Percentiles rank a stretch among this genome's conserved stretches.
These are phyloP conservation scores for Alloteropsis semialata DNA, from an alignment of 176 grass and related monocot genomes.

Conservation along the genomic window DNA sequence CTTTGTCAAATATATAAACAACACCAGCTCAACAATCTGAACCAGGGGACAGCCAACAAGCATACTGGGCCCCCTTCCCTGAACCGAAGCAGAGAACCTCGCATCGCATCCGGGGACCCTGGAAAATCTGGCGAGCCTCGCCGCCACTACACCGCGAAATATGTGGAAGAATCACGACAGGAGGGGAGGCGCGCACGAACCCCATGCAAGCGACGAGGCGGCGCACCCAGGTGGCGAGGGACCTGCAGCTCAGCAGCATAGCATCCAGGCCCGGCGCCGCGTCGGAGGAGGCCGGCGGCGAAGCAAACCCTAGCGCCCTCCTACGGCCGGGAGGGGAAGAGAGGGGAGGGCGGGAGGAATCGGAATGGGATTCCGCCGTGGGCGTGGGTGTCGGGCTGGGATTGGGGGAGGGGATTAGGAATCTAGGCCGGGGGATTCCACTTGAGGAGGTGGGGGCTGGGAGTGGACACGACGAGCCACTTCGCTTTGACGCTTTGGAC, in stretches of 20 bases:
- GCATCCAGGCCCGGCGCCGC: slow-evolving; percentile 4
- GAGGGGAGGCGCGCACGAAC: slow-evolving; percentile 38
- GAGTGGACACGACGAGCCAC: not conserved
- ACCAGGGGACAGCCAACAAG: not conserved
- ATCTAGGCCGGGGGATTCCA: slow-evolving; percentile 16
- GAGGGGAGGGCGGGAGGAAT: not conserved
- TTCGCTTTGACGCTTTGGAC: not conserved
- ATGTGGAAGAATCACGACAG: not conserved
- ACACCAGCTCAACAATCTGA: not conserved
- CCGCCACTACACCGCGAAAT: not conserved
- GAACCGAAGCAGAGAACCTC: not conserved
- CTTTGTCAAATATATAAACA: not conserved
- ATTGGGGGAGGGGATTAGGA: slow-evolving; percentile 16
- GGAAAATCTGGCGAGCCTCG: not conserved
- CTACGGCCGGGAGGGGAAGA: not conserved
- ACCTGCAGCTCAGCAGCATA: slow-evolving; percentile 72
- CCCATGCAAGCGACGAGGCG: slow-evolving; percentile 87
- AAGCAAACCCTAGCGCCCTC: slow-evolving; percentile 30
- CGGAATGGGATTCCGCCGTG: slow-evolving; percentile 37
- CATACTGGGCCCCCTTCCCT: not conserved
- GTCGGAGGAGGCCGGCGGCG: not conserved
- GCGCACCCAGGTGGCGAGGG: slow-evolving; percentile 65
- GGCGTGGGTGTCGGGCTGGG: not conserved
- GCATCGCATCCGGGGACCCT: slow-evolving; percentile 16
- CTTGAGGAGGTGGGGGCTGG: not conserved